Percentiles rank a stretch among this genome's conserved stretches.
phyloP scores from a whole-genome alignment of 1,139 yeast species.

The Yamadazyma triangularis region DNA sequence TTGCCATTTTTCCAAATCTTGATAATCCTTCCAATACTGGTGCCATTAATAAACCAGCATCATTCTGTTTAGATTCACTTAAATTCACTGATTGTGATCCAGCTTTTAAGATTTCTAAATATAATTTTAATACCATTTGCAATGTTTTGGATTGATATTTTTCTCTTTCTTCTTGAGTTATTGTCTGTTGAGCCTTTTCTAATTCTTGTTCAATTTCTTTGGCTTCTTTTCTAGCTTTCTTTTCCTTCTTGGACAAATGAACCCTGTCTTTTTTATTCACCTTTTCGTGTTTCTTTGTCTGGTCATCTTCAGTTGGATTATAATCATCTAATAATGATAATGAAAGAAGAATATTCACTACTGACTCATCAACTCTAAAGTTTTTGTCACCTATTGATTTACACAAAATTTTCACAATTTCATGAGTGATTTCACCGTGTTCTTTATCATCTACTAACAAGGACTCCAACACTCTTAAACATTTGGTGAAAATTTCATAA shows the following conservation, averaged over 20 bases:
- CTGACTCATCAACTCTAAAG: slow-evolving; percentile 80
- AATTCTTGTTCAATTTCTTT: slow-evolving; percentile 86
- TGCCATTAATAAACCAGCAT: slow-evolving; percentile 60
- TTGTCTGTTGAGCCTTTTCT: slow-evolving; percentile 80
- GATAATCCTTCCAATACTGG: slow-evolving; percentile 89
- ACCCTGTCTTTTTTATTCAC: slow-evolving; percentile 81
- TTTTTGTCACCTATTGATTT: slow-evolving; percentile 72
- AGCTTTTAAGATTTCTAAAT: slow-evolving; percentile 68
- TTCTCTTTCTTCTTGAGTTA: slow-evolving; percentile 84
- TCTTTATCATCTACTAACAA: slow-evolving; percentile 66
- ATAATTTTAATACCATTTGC: slow-evolving; percentile 65
- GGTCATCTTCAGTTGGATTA: slow-evolving; percentile 51
- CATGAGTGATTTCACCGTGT: slow-evolving; percentile 77
- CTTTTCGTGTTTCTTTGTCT: slow-evolving; percentile 38
- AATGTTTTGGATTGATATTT: slow-evolving; percentile 79
- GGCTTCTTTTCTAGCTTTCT: slow-evolving; percentile 81
- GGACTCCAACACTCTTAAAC: slow-evolving; percentile 62
- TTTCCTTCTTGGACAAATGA: slow-evolving; percentile 82
- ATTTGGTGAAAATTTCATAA: slow-evolving; percentile 48
- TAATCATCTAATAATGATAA: slow-evolving; percentile 76
- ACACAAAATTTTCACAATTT: slow-evolving; percentile 60
- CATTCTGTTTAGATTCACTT: slow-evolving; percentile 38
- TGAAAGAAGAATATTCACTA: slow-evolving; percentile 68
- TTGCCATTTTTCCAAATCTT: slow-evolving; percentile 86
- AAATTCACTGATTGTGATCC: slow-evolving; percentile 23